Base-by-base conservation (phyloP, 352 stramenopile species). In the Pythium diclinum region DNA sequence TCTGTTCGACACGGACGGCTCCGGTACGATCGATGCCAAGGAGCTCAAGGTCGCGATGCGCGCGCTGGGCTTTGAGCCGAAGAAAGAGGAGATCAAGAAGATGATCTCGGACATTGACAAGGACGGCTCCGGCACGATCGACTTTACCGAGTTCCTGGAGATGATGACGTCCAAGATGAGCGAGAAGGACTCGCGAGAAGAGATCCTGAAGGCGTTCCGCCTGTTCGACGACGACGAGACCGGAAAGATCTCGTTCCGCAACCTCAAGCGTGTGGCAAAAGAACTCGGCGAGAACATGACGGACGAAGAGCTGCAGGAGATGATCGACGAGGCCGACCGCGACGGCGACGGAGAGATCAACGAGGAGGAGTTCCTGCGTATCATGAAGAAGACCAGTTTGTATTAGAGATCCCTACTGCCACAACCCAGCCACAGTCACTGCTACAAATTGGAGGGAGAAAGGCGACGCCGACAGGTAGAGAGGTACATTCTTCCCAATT, bases 161-260 rank as follows among this genome's bases (percentile, higher is more conserved):
- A 97, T 99, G 83, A 98, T 99, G 92, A 99, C 96, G 48, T 94
- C 82, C 53, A 98, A 98, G 76, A 97, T 98, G 88, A 97, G 86
- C 75, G 94, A 98, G 68, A 98, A 98, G 77, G 95, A 98, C 76
- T 97, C 92, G 61, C 77, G 89, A 30, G 95, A 99, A 68, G 95
- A 99, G 75, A 98, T 99, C 63, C 81, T 97, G 63, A 99, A 99
- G 79, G 94, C 98, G 21, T 99, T 99, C 64, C 95, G 97, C 47
- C 84, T 99, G 28, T 99, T 99, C 68, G 96, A 99, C 79, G 95
- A 98, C 73, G 94, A 99, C 66, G 83, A 98, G 73, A 98, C 95
- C 4, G 96, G 96, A 48, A 97, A 98, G 66, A 99, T 99, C 75
- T 97, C 93, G 16, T 92, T 99, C 63, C 82, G 91, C 60, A 98